Evolutionary conservation across 2,329 filamentous ascomycete species (phyloP).

Genomic region (Rhynchosporium secalis): DNA sequence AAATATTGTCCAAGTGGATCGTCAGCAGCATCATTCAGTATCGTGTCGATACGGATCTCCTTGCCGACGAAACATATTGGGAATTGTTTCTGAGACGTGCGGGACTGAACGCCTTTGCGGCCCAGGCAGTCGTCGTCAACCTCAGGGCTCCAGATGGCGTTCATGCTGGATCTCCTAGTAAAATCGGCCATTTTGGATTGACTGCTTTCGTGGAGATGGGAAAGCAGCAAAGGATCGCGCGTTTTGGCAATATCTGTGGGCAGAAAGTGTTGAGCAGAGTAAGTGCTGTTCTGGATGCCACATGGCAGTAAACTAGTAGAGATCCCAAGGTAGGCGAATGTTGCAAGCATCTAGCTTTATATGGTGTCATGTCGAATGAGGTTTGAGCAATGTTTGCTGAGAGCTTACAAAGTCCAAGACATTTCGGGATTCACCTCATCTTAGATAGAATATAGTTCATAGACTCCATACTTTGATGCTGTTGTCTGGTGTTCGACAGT

Average conservation of each 20-base stretch:
- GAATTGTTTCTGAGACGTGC: slow-evolving; percentile 65
- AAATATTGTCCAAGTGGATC: slow-evolving; percentile 56
- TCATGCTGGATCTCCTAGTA: slow-evolving; percentile 20
- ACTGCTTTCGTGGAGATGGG: slow-evolving; percentile 59
- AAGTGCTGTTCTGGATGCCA: slow-evolving; percentile 51
- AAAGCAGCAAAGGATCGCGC: slow-evolving; percentile 47
- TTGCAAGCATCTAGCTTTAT: slow-evolving; percentile 12
- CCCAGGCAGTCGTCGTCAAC: slow-evolving; percentile 60
- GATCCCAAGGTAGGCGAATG: slow-evolving; percentile 3
- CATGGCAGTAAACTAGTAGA: slow-evolving; percentile 26
- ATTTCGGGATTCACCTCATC: slow-evolving; percentile 23
- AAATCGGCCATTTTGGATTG: slow-evolving; percentile 46
- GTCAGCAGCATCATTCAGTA: slow-evolving; percentile 51
- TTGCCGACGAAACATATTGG: slow-evolving; percentile 63
- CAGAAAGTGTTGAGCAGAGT: slow-evolving; percentile 53
- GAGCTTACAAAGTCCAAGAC: slow-evolving; percentile 18
- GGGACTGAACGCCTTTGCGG: slow-evolving; percentile 71
- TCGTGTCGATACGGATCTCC: slow-evolving; percentile 36
- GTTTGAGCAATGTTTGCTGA: slow-evolving; percentile 17
- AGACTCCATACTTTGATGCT: slow-evolving; percentile 50
- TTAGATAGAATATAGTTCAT: slow-evolving; percentile 28
- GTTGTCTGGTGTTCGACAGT: slow-evolving; percentile 41
- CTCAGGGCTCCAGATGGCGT: slow-evolving; percentile 43
- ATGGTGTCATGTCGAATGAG: slow-evolving; percentile 9
- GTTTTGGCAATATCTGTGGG: slow-evolving; percentile 55